Conservation (phyloP, 306 rosid genomes). For the cucumber (Cucumis sativus) region DNA sequence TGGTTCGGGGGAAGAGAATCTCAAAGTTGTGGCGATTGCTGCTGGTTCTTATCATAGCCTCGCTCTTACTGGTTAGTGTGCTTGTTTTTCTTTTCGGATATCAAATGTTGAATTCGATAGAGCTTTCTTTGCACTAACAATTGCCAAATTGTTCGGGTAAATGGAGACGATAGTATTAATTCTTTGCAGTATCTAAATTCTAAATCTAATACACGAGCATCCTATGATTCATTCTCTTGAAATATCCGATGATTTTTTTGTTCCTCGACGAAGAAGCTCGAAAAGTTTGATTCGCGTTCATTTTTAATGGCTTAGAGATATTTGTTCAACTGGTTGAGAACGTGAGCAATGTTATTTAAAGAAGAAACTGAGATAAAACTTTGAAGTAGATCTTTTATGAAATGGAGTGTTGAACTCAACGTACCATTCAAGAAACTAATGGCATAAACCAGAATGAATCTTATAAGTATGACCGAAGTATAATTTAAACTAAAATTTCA, state of each 20-base stretch:
- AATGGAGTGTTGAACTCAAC: background rate
- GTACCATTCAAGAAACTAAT: background rate
- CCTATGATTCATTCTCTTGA: background rate
- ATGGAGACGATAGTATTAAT: background rate
- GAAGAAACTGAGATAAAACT: background rate
- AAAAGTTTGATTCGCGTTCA: background rate
- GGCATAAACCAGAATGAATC: background rate
- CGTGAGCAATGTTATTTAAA: background rate
- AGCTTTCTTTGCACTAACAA: background rate
- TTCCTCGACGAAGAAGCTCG: background rate
- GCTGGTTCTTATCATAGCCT: slow-evolving; percentile 92
- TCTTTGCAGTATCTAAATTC: background rate
- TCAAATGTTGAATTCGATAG: background rate
- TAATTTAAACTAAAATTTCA: background rate
- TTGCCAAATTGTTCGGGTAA: background rate
- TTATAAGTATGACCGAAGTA: background rate
- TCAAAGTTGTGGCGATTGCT: slow-evolving; percentile 51
- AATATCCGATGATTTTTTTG: background rate
- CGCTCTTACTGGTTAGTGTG: slow-evolving; percentile 62
- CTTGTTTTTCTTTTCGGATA: background rate
- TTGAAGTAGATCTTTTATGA: background rate
- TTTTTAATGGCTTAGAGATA: background rate
- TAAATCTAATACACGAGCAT: background rate
- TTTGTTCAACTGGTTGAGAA: background rate
- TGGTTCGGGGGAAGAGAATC: slow-evolving; percentile 8